Percentiles rank a stretch among this genome's conserved stretches.
phyloP scores from a whole-genome alignment of 768 basidiomycete genomes.

The Termitomyces sp. region DNA sequence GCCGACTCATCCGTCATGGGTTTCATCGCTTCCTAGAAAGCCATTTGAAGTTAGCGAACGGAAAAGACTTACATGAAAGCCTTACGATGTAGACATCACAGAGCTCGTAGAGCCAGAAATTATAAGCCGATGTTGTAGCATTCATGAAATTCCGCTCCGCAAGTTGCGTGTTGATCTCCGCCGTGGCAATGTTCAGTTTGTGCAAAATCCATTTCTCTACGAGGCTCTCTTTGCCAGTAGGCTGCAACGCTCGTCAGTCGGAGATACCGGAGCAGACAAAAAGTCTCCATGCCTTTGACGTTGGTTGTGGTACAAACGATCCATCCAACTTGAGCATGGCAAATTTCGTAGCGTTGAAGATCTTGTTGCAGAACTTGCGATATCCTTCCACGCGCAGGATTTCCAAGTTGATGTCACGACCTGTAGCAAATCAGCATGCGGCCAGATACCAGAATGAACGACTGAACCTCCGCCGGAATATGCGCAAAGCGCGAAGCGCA shows the following conservation, averaged over 20 bases:
- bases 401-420: constrained; percentile 96
- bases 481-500: constrained; percentile 92
- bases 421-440: constrained; percentile 29
- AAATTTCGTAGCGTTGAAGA: constrained; percentile 98
- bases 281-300: constrained; percentile 65
- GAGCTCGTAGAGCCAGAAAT: constrained; percentile 98
- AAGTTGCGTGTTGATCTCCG: constrained; percentile 71
- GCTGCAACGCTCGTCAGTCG: constrained; percentile 37
- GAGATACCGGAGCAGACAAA: not conserved
- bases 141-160: constrained; percentile 87
- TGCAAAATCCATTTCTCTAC: constrained; percentile 96
- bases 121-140: constrained; percentile 80
- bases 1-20: constrained; percentile 87
- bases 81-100: constrained; percentile 97
- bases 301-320: constrained; percentile 68
- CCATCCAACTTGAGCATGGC: constrained; percentile 97
- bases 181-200: constrained; percentile 80
- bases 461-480: constrained; percentile 81
- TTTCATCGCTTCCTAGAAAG: constrained; percentile 90
- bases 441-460: not conserved
- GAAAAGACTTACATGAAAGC: constrained; percentile 1
- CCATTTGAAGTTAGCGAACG: not conserved
- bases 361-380: constrained; percentile 99
- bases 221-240: constrained; percentile 83
- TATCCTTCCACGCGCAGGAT: constrained; percentile 96